Conservation (phyloP, 2,329 filamentous ascomycete species). For the Nemania abortiva region DNA sequence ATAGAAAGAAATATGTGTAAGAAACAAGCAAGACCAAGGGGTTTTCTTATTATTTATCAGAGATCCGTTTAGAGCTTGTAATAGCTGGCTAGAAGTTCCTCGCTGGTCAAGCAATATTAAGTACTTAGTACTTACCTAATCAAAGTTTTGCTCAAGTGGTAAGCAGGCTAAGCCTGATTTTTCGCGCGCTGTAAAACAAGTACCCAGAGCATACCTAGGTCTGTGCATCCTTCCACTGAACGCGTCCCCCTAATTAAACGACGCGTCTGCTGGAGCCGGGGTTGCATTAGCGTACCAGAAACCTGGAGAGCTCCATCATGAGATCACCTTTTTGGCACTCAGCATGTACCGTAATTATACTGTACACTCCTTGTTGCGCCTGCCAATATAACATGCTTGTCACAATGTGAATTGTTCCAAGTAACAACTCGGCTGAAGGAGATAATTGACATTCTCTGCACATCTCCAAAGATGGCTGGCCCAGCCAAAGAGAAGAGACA, state of each 20-base stretch:
- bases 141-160: too few species aligned
- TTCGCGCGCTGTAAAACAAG: too few species aligned
- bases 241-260: constrained; percentile 24
- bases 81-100: too few species aligned
- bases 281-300: constrained; percentile 36
- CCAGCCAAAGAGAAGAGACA: constrained; percentile 73
- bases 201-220: background rate
- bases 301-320: constrained; percentile 32
- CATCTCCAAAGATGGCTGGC: constrained; percentile 52
- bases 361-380: background rate
- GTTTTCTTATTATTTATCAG: too few species aligned
- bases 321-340: constrained; percentile 25
- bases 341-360: background rate
- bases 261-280: constrained; percentile 33
- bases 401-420: constrained; percentile 28
- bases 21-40: too few species aligned
- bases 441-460: constrained; percentile 13
- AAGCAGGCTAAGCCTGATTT: too few species aligned
- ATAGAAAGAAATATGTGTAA: too few species aligned
- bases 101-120: too few species aligned
- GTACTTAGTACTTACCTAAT: too few species aligned
- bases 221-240: constrained; percentile 28
- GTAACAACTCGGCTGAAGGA: constrained; percentile 3
- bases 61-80: too few species aligned
- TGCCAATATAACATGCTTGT: background rate